phyloP scores from a whole-genome alignment of 345 rosid species.

The Limnanthes douglasii region DNA sequence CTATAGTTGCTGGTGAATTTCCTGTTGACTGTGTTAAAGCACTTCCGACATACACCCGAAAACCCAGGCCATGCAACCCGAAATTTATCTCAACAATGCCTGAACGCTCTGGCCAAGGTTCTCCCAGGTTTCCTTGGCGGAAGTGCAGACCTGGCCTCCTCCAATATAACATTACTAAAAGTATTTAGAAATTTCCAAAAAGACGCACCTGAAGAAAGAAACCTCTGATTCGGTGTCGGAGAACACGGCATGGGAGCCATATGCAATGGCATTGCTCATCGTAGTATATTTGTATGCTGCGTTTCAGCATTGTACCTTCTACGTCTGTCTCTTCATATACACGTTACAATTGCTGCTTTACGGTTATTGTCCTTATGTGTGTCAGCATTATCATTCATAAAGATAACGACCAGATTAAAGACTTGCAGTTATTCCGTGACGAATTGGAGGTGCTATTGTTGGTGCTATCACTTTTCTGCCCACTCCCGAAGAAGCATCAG shows the following conservation, averaged over 20 bases:
- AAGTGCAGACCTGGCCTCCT: slow-evolving; percentile 97
- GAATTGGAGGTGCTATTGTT: no score
- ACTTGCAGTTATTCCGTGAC: no score
- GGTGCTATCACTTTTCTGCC: no score
- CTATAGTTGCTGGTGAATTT: slow-evolving; percentile 60
- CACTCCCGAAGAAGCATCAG: no score
- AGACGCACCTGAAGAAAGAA: slow-evolving; percentile 83
- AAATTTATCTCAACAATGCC: slow-evolving; percentile 78
- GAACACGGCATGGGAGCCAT: slow-evolving; percentile 99
- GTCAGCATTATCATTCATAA: no score
- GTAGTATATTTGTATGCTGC: no score
- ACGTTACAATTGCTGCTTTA: no score
- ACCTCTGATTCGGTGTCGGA: slow-evolving; percentile 87
- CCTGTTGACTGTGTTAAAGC: slow-evolving; percentile 96
- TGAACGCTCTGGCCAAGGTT: slow-evolving; percentile 69
- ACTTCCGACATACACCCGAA: slow-evolving; percentile 84
- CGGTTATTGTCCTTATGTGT: no score
- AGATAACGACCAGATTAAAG: no score
- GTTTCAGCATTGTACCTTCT: no score
- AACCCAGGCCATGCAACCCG: slow-evolving; percentile 89
- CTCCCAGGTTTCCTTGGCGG: slow-evolving; percentile 95
- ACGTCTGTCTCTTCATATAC: no score
- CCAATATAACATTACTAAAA: slow-evolving; percentile 93
- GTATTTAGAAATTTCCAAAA: slow-evolving; percentile 84
- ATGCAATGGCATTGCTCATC: slow-evolving; percentile 84